Conservation (phyloP, 1,139 yeast genomes). For the Blastobotrys elegans region DNA sequence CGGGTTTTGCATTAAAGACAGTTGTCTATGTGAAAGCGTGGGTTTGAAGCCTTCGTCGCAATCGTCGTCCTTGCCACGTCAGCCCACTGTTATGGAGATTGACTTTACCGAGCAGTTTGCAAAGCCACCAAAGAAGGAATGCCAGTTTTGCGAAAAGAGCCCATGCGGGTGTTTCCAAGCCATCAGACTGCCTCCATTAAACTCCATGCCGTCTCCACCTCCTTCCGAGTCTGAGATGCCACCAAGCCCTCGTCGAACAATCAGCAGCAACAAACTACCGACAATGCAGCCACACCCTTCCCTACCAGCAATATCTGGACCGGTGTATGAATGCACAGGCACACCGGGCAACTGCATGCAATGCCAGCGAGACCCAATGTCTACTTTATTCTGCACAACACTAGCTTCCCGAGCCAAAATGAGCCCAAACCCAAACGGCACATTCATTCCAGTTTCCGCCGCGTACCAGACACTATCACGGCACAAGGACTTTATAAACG, state of each 20-base stretch:
- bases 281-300: constrained; percentile 52
- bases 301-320: constrained; percentile 22
- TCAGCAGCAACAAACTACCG: constrained; percentile 37
- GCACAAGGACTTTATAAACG: constrained; percentile 67
- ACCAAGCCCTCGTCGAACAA: background rate
- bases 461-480: constrained; percentile 81
- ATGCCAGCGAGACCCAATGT: constrained; percentile 85
- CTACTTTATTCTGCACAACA: constrained; percentile 81
- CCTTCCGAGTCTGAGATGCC: constrained; percentile 5
- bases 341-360: constrained; percentile 84
- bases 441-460: constrained; percentile 81
- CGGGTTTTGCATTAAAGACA: constrained; percentile 64
- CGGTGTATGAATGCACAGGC: constrained; percentile 53
- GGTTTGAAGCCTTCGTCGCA: constrained; percentile 34
- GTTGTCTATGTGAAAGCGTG: constrained; percentile 63
- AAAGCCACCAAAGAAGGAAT: constrained; percentile 29
- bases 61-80: background rate
- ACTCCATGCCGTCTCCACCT: constrained; percentile 13
- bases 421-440: constrained; percentile 35
- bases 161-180: constrained; percentile 67
- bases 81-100: constrained; percentile 27
- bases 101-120: constrained; percentile 31
- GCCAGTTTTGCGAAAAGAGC: constrained; percentile 93
- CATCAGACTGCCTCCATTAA: constrained; percentile 13
- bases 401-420: constrained; percentile 48